A percentile compares a stretch with the other conserved stretches of the same genome.
phyloP scores from a whole-genome alignment of 257 asterid species.

The Solanum rostratum region DNA sequence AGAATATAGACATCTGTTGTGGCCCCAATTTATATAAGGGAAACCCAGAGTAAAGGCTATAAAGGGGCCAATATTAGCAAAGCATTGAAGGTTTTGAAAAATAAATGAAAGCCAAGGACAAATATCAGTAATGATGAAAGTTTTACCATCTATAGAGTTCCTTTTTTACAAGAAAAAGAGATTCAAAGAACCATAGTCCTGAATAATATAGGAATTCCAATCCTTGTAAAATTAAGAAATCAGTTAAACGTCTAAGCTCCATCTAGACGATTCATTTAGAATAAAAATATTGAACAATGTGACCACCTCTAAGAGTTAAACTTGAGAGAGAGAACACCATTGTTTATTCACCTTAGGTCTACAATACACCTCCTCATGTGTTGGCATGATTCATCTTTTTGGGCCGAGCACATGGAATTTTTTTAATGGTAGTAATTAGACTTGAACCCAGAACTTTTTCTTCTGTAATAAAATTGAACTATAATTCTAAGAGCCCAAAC shows the following conservation, averaged over 20 bases:
- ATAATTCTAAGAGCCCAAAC: background rate
- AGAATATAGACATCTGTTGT: background rate
- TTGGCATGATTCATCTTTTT: background rate
- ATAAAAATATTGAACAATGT: background rate
- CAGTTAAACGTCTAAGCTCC: background rate
- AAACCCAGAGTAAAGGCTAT: background rate
- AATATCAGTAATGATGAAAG: background rate
- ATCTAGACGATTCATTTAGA: background rate
- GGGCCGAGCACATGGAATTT: background rate
- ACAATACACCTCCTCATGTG: background rate
- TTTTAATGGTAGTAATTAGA: background rate
- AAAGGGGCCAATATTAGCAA: background rate
- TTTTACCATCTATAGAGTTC: background rate
- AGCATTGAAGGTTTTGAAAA: background rate
- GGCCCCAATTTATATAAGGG: background rate
- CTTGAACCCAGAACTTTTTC: background rate
- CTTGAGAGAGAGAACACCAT: background rate
- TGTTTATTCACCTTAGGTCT: background rate
- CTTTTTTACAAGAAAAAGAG: background rate
- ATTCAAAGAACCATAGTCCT: background rate
- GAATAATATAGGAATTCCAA: background rate
- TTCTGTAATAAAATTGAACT: background rate
- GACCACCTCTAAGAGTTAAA: background rate
- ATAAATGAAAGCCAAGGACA: background rate
- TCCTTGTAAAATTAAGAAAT: background rate